Evolutionary conservation across 2,329 filamentous ascomycete genomes (phyloP), one percentile per base, ranked within the genome.

Genomic region (Drechslerella coelobrocha): DNA sequence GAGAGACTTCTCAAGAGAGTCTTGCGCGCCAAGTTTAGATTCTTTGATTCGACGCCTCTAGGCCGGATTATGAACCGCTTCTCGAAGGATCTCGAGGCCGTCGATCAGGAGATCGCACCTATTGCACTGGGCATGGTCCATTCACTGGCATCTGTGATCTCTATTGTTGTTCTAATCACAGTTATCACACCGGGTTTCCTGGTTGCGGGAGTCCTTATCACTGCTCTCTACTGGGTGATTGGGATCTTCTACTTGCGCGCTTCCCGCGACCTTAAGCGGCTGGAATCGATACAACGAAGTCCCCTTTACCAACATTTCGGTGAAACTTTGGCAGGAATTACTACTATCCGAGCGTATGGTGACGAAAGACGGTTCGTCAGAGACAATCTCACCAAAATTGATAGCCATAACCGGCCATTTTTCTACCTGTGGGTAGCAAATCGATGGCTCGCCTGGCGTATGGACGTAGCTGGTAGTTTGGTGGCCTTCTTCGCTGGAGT

Each of bases 11-110:
- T 99, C 78, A 83, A 85, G 26, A 84, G 89, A 0, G 87, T 99
- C 23, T 89, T 91, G 12, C 87, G 92, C 74, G 94, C 94, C 27
- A 93, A 92, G 78, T 97, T 99, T 83, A 92, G 90, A 77, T 99
- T 99, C 81, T 99, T 99, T 77, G 94, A 99, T 77, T 89, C 93
- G 0, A 99, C 94, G 0, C 94, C 94, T 1, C 85, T 97, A 0
- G 94, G 94, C 10, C 93, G 97, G 79, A 84, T 99, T 76, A 97
- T 97, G 88, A 99, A 99, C 79, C 87, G 94, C 19, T 99, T 99
- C 81, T 97, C 93, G 78, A 97, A 97, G 79, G 94, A 99, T 78
- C 85, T 99, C 12, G 92, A 99, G 78, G 88, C 92, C 9, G 84
- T 99, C 19, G 94, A 99, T 75, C 94, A 99, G 78, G 94, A 99